Evolutionary conservation across 2,329 filamentous ascomycete genomes (phyloP).

Genomic region (Verticillium tricorpus): DNA sequence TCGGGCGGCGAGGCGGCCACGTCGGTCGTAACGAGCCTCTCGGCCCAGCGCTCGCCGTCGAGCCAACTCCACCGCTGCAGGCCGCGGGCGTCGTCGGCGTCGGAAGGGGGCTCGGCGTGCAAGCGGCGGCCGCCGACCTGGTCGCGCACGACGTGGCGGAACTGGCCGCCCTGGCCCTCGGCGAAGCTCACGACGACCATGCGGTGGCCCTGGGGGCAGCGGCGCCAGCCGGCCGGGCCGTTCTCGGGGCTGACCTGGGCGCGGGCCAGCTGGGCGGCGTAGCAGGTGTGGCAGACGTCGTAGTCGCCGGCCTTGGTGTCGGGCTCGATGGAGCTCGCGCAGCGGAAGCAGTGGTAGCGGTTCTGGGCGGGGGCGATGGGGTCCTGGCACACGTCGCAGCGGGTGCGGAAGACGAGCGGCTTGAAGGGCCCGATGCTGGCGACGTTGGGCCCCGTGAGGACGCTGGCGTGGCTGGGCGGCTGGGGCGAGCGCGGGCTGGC

Average conservation of each 20-base stretch:
- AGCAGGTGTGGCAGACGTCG: constrained; percentile 79
- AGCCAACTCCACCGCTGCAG: constrained; percentile 50
- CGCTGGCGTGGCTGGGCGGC: constrained; percentile 38
- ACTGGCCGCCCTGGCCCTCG: constrained; percentile 61
- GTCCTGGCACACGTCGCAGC: constrained; percentile 74
- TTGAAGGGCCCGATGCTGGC: constrained; percentile 53
- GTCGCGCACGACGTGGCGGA: constrained; percentile 64
- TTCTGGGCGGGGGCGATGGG: constrained; percentile 65
- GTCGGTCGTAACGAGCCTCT: constrained; percentile 46
- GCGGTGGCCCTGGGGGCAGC: constrained; percentile 72
- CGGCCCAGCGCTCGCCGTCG: constrained; percentile 30
- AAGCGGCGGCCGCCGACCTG: constrained; percentile 73
- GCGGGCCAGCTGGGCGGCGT: constrained; percentile 58
- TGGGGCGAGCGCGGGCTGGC: constrained; percentile 37
- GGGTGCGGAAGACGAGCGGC: constrained; percentile 66
- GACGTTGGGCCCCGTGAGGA: constrained; percentile 42
- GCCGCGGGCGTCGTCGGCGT: constrained; percentile 36
- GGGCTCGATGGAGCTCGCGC: constrained; percentile 48
- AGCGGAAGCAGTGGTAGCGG: constrained; percentile 77
- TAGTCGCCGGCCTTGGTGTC: constrained; percentile 66
- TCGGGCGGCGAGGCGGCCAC: constrained; percentile 40
- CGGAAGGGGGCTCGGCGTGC: constrained; percentile 55
- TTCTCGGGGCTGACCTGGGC: constrained; percentile 69
- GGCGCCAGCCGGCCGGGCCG: constrained; percentile 75
- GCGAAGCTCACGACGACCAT: constrained; percentile 80